Evolutionary conservation across 495 filamentous ascomycete genomes (phyloP).

Genomic region (Umbilicaria muhlenbergii): DNA sequence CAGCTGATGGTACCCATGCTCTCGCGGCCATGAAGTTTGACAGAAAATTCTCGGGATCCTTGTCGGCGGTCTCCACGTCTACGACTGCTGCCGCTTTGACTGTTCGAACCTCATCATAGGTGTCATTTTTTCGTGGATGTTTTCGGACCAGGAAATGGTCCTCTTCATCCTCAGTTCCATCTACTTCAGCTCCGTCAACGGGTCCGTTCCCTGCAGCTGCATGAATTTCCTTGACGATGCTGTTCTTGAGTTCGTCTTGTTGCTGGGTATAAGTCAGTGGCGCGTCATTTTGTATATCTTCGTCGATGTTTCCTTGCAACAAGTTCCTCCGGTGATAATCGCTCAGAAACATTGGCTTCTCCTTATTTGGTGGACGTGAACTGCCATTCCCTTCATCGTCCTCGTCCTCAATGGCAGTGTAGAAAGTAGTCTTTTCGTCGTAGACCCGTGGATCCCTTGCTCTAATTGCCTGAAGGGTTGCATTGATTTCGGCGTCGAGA

Average conservation of each 20-base stretch:
- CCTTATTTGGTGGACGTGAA: constrained; percentile 33
- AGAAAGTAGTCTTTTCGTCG: constrained; percentile 65
- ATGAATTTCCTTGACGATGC: constrained; percentile 67
- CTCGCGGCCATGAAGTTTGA: constrained; percentile 78
- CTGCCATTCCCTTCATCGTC: constrained; percentile 18
- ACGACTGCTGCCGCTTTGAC: constrained; percentile 27
- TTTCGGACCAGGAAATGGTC: constrained; percentile 57
- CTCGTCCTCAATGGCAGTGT: constrained; percentile 40
- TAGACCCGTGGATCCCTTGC: constrained; percentile 84
- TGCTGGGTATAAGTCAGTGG: constrained; percentile 69
- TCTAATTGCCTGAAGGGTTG: constrained; percentile 70
- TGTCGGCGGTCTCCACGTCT: constrained; percentile 64
- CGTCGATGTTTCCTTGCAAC: constrained; percentile 41
- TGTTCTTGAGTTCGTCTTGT: constrained; percentile 64
- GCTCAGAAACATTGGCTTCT: constrained; percentile 72
- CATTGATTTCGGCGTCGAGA: constrained; percentile 74
- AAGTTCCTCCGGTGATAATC: constrained; percentile 88
- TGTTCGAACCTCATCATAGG: constrained; percentile 10
- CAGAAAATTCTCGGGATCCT: constrained; percentile 78
- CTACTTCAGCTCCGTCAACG: constrained; percentile 19
- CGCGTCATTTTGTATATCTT: constrained; percentile 34
- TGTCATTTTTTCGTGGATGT: constrained; percentile 19
- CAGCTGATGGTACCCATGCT: constrained; percentile 62
- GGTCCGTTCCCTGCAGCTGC: constrained; percentile 32
- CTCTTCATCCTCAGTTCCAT: constrained; percentile 48